Conservation (phyloP, 768 basidiomycete species). For the Baorangia bicolor region DNA sequence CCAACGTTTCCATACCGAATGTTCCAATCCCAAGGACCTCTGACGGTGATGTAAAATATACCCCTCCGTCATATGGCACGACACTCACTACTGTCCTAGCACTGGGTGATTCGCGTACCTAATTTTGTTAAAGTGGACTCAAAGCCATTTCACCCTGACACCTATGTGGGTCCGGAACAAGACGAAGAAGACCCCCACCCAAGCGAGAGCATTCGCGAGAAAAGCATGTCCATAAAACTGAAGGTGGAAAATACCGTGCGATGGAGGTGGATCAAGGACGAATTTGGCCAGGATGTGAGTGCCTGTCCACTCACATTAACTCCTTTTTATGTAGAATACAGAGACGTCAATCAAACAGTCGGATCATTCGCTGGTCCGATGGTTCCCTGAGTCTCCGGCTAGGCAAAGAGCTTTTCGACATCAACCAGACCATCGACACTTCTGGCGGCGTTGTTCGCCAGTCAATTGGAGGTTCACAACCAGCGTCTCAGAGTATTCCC, state of each 20-base stretch:
- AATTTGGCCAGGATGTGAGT: slow-evolving; percentile 73
- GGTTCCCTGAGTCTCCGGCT: slow-evolving; percentile 87
- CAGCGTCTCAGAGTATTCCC: slow-evolving; percentile 40
- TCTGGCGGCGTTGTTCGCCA: slow-evolving; percentile 66
- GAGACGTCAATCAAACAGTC: slow-evolving; percentile 86
- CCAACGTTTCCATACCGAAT: slow-evolving; percentile 81
- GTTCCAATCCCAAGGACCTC: slow-evolving; percentile 77
- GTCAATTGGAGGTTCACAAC: slow-evolving; percentile 47
- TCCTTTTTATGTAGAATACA: slow-evolving; percentile 32
- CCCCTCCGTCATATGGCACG: background rate
- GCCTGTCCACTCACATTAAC: background rate
- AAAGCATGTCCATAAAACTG: slow-evolving; percentile 81
- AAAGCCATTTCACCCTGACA: slow-evolving; percentile 86
- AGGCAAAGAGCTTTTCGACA: slow-evolving; percentile 93
- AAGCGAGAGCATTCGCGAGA: slow-evolving; percentile 64
- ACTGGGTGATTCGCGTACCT: slow-evolving; percentile 93
- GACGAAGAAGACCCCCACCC: slow-evolving; percentile 62
- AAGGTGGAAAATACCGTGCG: slow-evolving; percentile 93
- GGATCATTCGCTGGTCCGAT: slow-evolving; percentile 94
- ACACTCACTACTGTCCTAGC: slow-evolving; percentile 34
- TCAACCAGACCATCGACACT: slow-evolving; percentile 75
- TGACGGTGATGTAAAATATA: slow-evolving; percentile 69
- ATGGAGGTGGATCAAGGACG: slow-evolving; percentile 91
- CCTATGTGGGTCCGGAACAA: slow-evolving; percentile 80
- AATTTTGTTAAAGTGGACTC: slow-evolving; percentile 89